Conservation (phyloP, 345 rosid genomes). For the Heritiera littoralis region DNA sequence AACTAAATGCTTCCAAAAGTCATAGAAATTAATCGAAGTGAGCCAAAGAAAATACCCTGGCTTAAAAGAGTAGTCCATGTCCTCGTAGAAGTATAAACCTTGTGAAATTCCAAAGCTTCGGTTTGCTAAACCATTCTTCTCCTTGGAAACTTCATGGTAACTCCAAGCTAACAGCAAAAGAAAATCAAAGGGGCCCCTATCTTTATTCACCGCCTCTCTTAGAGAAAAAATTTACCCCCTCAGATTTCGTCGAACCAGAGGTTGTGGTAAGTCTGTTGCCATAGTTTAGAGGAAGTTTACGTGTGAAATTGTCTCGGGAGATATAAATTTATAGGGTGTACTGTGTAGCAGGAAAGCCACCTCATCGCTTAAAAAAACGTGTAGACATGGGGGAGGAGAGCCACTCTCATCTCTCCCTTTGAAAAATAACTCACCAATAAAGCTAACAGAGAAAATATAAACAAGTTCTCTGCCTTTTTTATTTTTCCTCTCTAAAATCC, state of each 20-base stretch:
- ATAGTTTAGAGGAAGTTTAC: conserved; percentile 35
- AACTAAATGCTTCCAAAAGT: no score
- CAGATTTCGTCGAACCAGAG: conserved; percentile 27
- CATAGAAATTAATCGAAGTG: no score
- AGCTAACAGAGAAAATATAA: neutral
- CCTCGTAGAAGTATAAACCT: no score
- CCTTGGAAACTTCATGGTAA: neutral
- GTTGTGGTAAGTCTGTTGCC: conserved; percentile 30
- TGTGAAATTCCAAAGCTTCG: neutral
- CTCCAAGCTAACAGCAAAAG: neutral
- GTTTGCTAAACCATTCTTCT: neutral
- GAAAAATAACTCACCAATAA: neutral
- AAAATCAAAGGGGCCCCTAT: neutral
- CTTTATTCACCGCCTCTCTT: neutral
- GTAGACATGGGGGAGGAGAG: conserved; percentile 37
- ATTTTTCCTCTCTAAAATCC: conserved; percentile 21
- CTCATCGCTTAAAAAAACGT: conserved; percentile 46
- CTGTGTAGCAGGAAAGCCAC: conserved; percentile 27
- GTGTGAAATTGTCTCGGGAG: conserved; percentile 18
- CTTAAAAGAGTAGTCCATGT: neutral
- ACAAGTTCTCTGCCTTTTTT: conserved; percentile 23
- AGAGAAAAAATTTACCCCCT: conserved; percentile 12
- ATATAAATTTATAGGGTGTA: conserved; percentile 19
- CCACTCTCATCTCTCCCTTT: conserved; percentile 34
- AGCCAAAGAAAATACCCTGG: no score